Base-by-base conservation (phyloP, 1,139 yeast species). In the Candida tetrigidarum region DNA sequence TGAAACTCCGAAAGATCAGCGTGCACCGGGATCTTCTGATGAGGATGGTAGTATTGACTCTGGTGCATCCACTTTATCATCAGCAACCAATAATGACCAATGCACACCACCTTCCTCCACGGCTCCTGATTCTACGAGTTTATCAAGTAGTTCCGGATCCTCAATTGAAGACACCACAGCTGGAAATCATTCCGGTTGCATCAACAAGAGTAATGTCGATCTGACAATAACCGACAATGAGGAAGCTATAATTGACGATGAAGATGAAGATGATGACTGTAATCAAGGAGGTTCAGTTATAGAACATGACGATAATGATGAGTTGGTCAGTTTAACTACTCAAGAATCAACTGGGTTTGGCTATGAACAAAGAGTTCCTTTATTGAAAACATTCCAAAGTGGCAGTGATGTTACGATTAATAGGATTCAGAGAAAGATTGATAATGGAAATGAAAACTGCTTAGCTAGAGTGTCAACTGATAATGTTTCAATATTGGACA, bases 281-380 rank as follows among this genome's bases (percentile, higher is more conserved):
- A 7, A 22, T 22, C 6, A 10, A 26, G 11, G 32, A 28, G 25
- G n/a, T 32, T 18, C 36, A 7, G 36, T 19, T 18, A 19, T 32
- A n/a, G 50, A 29, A 19, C 50, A 43, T 10, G 44, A 43, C 2
- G 47, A 44, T 14, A 50, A 46, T 14, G 51, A 46, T 20, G 51
- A 47, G n/a, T 22, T 37, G 16, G 46, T 32, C 6, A 58, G 62
- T 42, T 37, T 59, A 8, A 38, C 50, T 27, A 53, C 65, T 3
- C 62, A 64, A 39, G 65, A 58, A 20, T 51, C 64, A 3, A 27
- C 27, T 25, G 30, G 20, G 2, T 16, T 16, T 26, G 41, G 25
- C 2, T 68, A 62, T 47, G 64, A 59, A 8, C 74, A 67, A 50
- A 52, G 69, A 42, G 45, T 68, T 3, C 74, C 74, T 0, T 57